Percentiles rank a stretch among this genome's conserved stretches.
Conservation (phyloP, 768 basidiomycete genomes). For the Leccinum subgranulosum region DNA sequence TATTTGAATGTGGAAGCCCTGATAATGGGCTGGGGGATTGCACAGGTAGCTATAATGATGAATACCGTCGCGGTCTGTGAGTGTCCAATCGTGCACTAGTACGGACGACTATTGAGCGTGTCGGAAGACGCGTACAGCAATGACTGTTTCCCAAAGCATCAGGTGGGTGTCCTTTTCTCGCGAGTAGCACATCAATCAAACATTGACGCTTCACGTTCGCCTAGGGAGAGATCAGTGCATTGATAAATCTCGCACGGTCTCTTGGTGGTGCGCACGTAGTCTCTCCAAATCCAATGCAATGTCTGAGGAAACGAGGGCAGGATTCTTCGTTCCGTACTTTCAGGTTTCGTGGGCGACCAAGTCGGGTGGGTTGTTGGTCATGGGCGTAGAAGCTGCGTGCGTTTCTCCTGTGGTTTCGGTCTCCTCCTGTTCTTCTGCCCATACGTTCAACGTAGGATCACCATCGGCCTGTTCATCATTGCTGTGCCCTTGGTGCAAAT, state of each 20-base stretch:
- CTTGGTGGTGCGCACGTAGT: conserved; percentile 24
- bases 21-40: conserved; percentile 46
- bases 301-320: conserved; percentile 2
- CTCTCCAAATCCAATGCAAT: background rate
- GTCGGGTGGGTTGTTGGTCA: conserved; percentile 32
- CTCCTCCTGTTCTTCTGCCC: background rate
- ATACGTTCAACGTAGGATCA: conserved; percentile 22
- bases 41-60: conserved; percentile 34
- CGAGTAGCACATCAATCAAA: background rate
- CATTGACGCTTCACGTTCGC: background rate
- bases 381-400: conserved; percentile 39
- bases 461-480: conserved; percentile 33
- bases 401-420: conserved; percentile 3
- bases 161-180: conserved; percentile 14
- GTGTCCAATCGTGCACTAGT: conserved; percentile 3
- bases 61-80: conserved; percentile 40
- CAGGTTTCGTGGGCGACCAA: conserved; percentile 39
- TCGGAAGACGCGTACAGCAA: conserved; percentile 36
- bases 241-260: conserved; percentile 40
- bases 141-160: conserved; percentile 35
- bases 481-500: conserved; percentile 35
- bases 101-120: background rate
- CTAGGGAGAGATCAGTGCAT: conserved; percentile 41
- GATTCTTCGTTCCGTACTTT: conserved; percentile 39
- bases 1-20: conserved; percentile 28